Percentiles rank a stretch among this genome's conserved stretches.
Evolutionary conservation across 2,329 filamentous ascomycete genomes (phyloP).

Genomic region (Rhinocladiella mackenziei): DNA sequence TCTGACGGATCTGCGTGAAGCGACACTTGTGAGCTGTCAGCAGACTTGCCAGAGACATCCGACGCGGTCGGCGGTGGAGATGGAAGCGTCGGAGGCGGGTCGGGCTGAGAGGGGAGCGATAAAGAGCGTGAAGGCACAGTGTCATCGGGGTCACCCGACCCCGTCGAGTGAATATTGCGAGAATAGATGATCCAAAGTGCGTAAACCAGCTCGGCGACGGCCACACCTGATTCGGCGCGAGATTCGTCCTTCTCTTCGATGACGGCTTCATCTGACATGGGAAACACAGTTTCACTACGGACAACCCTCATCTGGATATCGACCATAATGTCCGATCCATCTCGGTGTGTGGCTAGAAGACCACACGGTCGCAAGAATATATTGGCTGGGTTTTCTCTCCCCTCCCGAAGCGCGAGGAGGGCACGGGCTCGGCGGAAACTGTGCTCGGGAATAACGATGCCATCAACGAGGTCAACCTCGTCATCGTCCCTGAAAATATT

Average conservation of each 20-base stretch:
- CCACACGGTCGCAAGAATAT: slow-evolving; percentile 82
- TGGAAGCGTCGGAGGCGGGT: slow-evolving; percentile 63
- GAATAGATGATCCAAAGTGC: slow-evolving; percentile 98
- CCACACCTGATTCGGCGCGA: slow-evolving; percentile 42
- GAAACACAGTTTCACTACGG: slow-evolving; percentile 70
- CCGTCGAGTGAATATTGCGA: slow-evolving; percentile 76
- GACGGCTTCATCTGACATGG: slow-evolving; percentile 58
- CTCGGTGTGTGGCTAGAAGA: slow-evolving; percentile 78
- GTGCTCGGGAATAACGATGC: slow-evolving; percentile 95
- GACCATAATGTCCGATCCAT: slow-evolving; percentile 86
- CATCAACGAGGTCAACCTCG: slow-evolving; percentile 75
- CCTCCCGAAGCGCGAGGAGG: slow-evolving; percentile 76
- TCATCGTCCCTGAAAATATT: slow-evolving; percentile 81
- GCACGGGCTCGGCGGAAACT: slow-evolving; percentile 88
- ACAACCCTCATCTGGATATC: slow-evolving; percentile 97
- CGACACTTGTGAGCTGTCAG: slow-evolving; percentile 40
- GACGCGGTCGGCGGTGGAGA: slow-evolving; percentile 33
- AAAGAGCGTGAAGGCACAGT: slow-evolving; percentile 57
- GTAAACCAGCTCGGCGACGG: slow-evolving; percentile 77
- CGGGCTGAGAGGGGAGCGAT: slow-evolving; percentile 74
- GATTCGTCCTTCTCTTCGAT: slow-evolving; percentile 60
- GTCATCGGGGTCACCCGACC: slow-evolving; percentile 56
- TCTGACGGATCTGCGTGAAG: slow-evolving; percentile 33
- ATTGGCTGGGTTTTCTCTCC: slow-evolving; percentile 70
- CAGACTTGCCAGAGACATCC: slow-evolving; percentile 31